Evolutionary conservation across 345 rosid genomes (phyloP).

Genomic region (Rhizophora mangle): DNA sequence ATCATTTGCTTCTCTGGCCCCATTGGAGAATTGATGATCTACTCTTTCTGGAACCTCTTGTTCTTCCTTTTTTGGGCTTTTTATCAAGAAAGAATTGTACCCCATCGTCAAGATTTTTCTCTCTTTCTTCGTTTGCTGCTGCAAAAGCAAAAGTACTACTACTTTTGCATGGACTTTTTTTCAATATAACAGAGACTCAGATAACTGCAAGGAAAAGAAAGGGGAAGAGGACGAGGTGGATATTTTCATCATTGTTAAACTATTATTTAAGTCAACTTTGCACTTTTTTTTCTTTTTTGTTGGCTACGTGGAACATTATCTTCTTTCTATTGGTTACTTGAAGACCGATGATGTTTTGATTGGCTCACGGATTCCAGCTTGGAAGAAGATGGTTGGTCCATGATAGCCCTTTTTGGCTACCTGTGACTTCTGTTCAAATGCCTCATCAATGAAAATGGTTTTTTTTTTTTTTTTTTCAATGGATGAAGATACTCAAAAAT

Average conservation of each 20-base stretch:
- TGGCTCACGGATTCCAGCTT: conserved; percentile 20
- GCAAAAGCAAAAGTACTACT: too few relatives aligned
- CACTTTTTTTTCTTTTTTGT: neutral
- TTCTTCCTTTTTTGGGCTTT: conserved; percentile 45
- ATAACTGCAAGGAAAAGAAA: too few relatives aligned
- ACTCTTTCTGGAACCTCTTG: conserved; percentile 26
- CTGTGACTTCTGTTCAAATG: neutral
- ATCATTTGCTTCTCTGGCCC: neutral
- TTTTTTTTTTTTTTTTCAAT: too few relatives aligned
- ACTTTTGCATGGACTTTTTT: conserved; percentile 2
- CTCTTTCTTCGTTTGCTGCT: neutral
- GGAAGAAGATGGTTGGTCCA: conserved; percentile 12
- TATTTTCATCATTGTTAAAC: neutral
- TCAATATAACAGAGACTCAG: neutral
- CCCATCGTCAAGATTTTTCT: conserved; percentile 17
- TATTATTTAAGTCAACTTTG: neutral
- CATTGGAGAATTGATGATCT: conserved; percentile 6
- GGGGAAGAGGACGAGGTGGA: neutral
- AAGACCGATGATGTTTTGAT: conserved; percentile 3
- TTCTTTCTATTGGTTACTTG: conserved; percentile 24
- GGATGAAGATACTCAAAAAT: neutral
- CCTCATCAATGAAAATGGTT: too few relatives aligned
- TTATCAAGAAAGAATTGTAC: conserved; percentile 32
- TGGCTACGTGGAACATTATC: conserved; percentile 36
- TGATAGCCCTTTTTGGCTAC: neutral